Percentiles rank a stretch among this genome's conserved stretches.
Conservation (phyloP, 2,329 filamentous ascomycete species). For the Didymellaceae sp. region DNA sequence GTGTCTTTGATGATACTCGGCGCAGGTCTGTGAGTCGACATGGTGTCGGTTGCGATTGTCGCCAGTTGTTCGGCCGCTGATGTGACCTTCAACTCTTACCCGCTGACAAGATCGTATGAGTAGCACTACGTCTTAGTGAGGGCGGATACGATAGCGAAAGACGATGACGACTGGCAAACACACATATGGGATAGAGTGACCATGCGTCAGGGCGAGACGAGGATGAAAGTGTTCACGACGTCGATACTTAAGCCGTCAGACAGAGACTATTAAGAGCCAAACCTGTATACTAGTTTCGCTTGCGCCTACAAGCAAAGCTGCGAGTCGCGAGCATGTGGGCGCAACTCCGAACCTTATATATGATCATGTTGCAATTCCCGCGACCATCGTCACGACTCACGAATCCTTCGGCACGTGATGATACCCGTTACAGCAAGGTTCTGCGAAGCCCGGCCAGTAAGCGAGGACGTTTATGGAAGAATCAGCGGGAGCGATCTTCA, state of each 20-base stretch:
- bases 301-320: neutral
- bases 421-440: conserved; percentile 14
- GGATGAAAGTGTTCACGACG: too few species aligned
- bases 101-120: neutral
- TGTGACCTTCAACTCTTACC: neutral
- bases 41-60: neutral
- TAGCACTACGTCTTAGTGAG: too few species aligned
- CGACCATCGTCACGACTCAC: neutral
- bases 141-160: too few species aligned
- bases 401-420: conserved; percentile 9
- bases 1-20: neutral
- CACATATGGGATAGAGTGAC: too few species aligned
- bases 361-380: neutral
- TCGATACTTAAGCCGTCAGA: neutral
- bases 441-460: conserved; percentile 12
- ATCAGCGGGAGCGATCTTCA: conserved; percentile 2
- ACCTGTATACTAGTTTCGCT: neutral
- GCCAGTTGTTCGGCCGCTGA: neutral
- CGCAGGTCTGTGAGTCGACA: neutral
- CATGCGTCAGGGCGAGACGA: too few species aligned
- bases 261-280: neutral
- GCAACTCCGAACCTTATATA: conserved; percentile 6
- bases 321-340: neutral
- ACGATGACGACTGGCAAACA: too few species aligned
- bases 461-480: conserved; percentile 5